Evolutionary conservation across 768 basidiomycete genomes (phyloP), one percentile per base, ranked within the genome.

Genomic region (Russula dissimulans): DNA sequence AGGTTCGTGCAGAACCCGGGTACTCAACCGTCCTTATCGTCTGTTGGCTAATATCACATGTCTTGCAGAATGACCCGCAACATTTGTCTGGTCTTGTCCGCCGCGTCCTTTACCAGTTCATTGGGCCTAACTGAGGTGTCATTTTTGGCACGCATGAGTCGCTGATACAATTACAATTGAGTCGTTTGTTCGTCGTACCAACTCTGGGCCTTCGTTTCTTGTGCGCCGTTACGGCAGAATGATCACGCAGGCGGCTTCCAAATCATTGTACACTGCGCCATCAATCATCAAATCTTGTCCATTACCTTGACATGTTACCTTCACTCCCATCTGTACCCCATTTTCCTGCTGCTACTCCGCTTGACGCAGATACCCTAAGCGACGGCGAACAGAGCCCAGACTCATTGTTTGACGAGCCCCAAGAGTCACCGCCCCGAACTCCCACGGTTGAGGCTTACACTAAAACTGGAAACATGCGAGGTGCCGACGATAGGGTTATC

Each of bases 31-130:
- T 22, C 17, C n/a, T 18, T 3, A 42, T n/a, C 3, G 22, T 43
- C 29, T 49, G 31, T 34, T 46, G 34, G 22, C 49, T 61, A 32
- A 56, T 22, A 47, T 41, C 1, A 36, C 34, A 14, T 26, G 7
- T 18, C 3, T 34, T 22, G 3, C 60, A 81, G 78, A 77, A 80
- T 69, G 86, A 91, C 65, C 91, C 91, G 0, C 82, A 91, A 49
- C 85, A 91, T 69, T 77, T 95, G n/a, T 90, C 87, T 0, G 86
- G 90, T 2, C 76, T 94, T 12, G 89, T 94, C 5, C 77, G 91
- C 63, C 78, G 86, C 60, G 81, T 94, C 64, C 64, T 94, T 67
- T 95, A 92, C 71, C 91, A 95, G 69, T 91, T 94, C 61, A 83
- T 95, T 68, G 92, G 92, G 3, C 89, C 91, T 1, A 93, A 92